Conservation (phyloP, 1,284 basidiomycete genomes). For the Cryptococcus sp. region DNA sequence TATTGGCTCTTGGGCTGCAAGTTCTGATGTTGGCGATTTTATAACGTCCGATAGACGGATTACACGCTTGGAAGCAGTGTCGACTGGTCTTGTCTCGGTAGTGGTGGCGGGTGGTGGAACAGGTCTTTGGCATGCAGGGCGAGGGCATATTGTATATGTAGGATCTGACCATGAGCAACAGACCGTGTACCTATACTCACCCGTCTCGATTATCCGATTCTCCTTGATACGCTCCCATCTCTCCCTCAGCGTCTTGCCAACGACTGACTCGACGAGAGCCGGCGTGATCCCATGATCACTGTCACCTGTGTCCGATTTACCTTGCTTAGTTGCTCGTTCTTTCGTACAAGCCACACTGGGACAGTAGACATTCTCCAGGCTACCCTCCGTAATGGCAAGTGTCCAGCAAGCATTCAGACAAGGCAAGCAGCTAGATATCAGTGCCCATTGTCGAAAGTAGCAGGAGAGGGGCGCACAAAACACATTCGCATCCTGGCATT, state of each 20-base stretch:
- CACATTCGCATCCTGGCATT: conserved; percentile 37
- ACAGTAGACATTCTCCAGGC: conserved; percentile 41
- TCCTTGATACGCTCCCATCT: conserved; percentile 37
- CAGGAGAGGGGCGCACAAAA: conserved; percentile 30
- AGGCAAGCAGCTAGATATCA: conserved; percentile 26
- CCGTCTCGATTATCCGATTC: conserved; percentile 37
- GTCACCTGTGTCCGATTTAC: neutral
- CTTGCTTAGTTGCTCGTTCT: conserved; percentile 20
- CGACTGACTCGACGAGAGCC: conserved; percentile 57
- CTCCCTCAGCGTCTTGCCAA: conserved; percentile 28
- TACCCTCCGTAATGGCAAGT: conserved; percentile 44
- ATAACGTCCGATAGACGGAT: conserved; percentile 28
- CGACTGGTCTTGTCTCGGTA: conserved; percentile 2
- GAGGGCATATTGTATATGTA: conserved; percentile 41
- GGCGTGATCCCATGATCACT: conserved; percentile 53
- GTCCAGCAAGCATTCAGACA: conserved; percentile 43
- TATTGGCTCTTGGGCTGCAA: neutral
- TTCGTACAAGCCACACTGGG: conserved; percentile 43
- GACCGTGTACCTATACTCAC: conserved; percentile 13
- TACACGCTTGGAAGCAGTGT: conserved; percentile 8
- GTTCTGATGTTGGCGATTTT: conserved; percentile 2
- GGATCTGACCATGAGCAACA: conserved; percentile 25
- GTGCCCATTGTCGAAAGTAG: neutral
- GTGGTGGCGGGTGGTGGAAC: conserved; percentile 29
- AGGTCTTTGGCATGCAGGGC: conserved; percentile 42